These are phyloP conservation scores for Arthrobotrys sinensis DNA, from an alignment of 2,329 filamentous ascomycete genomes.

Conservation along the genomic window DNA sequence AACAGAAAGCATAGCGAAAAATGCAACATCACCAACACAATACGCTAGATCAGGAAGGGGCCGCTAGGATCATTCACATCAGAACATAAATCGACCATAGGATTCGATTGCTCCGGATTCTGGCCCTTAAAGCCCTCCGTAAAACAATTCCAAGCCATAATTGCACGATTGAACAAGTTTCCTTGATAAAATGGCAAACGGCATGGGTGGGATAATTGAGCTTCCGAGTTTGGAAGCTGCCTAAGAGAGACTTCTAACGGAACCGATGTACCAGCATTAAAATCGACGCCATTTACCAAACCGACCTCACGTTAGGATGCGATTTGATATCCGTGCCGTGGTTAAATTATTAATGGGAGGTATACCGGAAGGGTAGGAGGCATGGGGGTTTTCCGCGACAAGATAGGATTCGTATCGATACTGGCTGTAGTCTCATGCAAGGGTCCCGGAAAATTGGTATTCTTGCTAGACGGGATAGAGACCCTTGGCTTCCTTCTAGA, in stretches of 20 bases:
- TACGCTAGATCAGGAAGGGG: neutral
- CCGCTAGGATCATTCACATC: neutral
- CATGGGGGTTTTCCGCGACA: neutral
- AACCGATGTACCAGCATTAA: slow-evolving; percentile 18
- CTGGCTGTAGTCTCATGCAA: neutral
- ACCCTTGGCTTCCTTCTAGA: slow-evolving; percentile 29
- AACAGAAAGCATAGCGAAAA: neutral
- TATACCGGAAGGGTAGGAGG: neutral
- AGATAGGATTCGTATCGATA: slow-evolving; percentile 24
- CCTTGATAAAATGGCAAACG: neutral
- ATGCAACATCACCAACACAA: slow-evolving; percentile 29
- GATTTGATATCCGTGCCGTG: slow-evolving; percentile 27
- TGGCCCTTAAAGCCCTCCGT: neutral
- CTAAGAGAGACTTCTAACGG: slow-evolving; percentile 22
- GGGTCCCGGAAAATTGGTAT: slow-evolving; percentile 10
- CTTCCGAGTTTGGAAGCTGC: slow-evolving; percentile 50
- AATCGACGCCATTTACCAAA: slow-evolving; percentile 4
- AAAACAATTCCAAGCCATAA: neutral
- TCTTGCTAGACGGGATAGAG: neutral
- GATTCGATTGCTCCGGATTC: neutral
- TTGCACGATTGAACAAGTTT: neutral
- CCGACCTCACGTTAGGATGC: neutral
- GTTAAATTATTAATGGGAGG: slow-evolving; percentile 8
- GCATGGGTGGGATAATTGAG: slow-evolving; percentile 14
- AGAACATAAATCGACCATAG: neutral